phyloP scores from a whole-genome alignment of 495 filamentous ascomycete genomes.

The Cercophora sp. region DNA sequence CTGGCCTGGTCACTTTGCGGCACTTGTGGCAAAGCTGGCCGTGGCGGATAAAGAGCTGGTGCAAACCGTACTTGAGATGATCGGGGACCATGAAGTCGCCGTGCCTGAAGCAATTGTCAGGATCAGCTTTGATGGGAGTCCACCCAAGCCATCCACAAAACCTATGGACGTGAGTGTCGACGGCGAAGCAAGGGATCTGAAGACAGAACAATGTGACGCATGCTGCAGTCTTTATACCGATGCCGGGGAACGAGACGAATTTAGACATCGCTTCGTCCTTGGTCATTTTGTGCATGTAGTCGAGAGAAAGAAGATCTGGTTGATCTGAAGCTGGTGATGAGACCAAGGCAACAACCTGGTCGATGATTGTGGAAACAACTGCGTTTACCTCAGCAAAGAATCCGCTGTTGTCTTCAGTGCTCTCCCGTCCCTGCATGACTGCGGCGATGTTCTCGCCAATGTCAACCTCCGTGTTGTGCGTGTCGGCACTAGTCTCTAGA shows the following conservation, averaged over 20 bases:
- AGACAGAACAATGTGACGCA: constrained; percentile 83
- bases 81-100: constrained; percentile 78
- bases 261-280: constrained; percentile 68
- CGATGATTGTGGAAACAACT: no score
- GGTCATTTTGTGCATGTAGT: constrained; percentile 67
- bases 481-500: neutral
- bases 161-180: constrained; percentile 77
- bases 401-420: no score
- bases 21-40: constrained; percentile 79
- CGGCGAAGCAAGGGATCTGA: constrained; percentile 71
- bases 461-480: no score
- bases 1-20: constrained; percentile 50
- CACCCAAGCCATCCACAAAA: constrained; percentile 83
- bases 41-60: constrained; percentile 83
- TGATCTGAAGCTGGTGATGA: no score
- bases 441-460: no score
- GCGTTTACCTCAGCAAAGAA: no score
- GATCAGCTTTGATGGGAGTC: constrained; percentile 61
- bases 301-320: constrained; percentile 59
- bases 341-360: no score
- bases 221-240: constrained; percentile 87
- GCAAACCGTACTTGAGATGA: constrained; percentile 82
- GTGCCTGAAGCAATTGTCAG: constrained; percentile 73
- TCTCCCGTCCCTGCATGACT: no score
- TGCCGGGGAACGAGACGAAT: constrained; percentile 73